Evolutionary conservation across 768 basidiomycete species (phyloP).

Genomic region (Termitomyces bulborhizus): DNA sequence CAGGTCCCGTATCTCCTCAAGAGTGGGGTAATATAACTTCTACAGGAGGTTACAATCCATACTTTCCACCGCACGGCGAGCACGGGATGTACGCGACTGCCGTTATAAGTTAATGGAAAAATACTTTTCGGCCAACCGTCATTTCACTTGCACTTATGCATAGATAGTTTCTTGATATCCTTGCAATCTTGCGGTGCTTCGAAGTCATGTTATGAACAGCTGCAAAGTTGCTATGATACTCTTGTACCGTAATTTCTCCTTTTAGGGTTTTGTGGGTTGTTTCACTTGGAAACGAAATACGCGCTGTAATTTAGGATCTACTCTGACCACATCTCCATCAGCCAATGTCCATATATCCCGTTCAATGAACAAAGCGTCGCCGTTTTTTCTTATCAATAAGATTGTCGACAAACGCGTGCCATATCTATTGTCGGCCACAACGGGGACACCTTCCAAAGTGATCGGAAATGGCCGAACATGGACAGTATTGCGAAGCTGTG

Average conservation of each 20-base stretch:
- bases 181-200: slow-evolving; percentile 1
- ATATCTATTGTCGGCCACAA: slow-evolving; percentile 28
- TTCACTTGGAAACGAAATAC: slow-evolving; percentile 41
- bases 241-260: slow-evolving; percentile 14
- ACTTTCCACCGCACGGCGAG: slow-evolving; percentile 55
- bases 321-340: slow-evolving; percentile 32
- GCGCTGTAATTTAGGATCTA: slow-evolving; percentile 39
- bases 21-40: slow-evolving; percentile 57
- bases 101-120: slow-evolving; percentile 42
- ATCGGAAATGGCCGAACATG: slow-evolving; percentile 49
- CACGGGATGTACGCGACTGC: slow-evolving; percentile 52
- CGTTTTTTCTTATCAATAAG: slow-evolving; percentile 54
- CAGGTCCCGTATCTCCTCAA: slow-evolving; percentile 45
- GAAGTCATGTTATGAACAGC: slow-evolving; percentile 2
- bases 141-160: slow-evolving; percentile 3
- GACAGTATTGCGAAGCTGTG: slow-evolving; percentile 57
- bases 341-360: slow-evolving; percentile 57
- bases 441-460: slow-evolving; percentile 21
- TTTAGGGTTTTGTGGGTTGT: slow-evolving; percentile 8
- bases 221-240: slow-evolving; percentile 13
- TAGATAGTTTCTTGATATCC: slow-evolving; percentile 15
- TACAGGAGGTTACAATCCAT: slow-evolving; percentile 52
- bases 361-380: slow-evolving; percentile 63
- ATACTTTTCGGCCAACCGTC: slow-evolving; percentile 5
- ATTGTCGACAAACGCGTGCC: slow-evolving; percentile 74